Base-by-base conservation (phyloP, 176 grass and related monocot genomes). In the Phragmites australis region DNA sequence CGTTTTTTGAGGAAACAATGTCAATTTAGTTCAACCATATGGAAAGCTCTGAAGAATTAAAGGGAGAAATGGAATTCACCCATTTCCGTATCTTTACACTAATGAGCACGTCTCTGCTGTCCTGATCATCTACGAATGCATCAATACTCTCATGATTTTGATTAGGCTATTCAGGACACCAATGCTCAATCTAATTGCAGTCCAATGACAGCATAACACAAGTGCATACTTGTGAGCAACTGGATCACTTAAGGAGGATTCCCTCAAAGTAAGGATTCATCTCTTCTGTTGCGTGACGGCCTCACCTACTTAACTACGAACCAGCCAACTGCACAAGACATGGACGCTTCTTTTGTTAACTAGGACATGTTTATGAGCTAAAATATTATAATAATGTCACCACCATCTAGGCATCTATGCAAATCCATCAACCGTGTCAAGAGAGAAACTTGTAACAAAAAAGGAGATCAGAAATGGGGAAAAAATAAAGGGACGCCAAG, bases 211-310 rank as follows among this genome's bases (percentile, higher is more conserved):
- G n/a, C 48, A 14, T 37, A 37, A 37, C 34, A 37, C 34, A 37
- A 37, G 5, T 37, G 34, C 63, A 42, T 29, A 54, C 77, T 8
- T 80, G 27, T 4, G 64, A 34, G 25, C 9, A n/a, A 17, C 25
- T 68, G 11, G 47, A 40, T 44, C 19, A 41, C 16, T 51, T 26
- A 57, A 61, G 26, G 17, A 61, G 12, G 17, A 23, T 41, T 46
- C 11, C 62, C 6, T 8, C 46, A 44, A 30, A 52, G 16, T 55
- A 46, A 16, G 44, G 31, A 45, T 62, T 72, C 44, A 19, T 42
- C 23, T 65, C 75, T 72, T 30, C 29, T 65, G 44, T 80, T 64
- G 67, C 25, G 65, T 86, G 56, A 79, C 57, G 66, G 18, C 26
- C 32, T 64, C 56, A 25, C 56, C 66, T n/a, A 46, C 44, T 79